Conservation (phyloP, 1,284 basidiomycete species). For the Trichosporon sp. region DNA sequence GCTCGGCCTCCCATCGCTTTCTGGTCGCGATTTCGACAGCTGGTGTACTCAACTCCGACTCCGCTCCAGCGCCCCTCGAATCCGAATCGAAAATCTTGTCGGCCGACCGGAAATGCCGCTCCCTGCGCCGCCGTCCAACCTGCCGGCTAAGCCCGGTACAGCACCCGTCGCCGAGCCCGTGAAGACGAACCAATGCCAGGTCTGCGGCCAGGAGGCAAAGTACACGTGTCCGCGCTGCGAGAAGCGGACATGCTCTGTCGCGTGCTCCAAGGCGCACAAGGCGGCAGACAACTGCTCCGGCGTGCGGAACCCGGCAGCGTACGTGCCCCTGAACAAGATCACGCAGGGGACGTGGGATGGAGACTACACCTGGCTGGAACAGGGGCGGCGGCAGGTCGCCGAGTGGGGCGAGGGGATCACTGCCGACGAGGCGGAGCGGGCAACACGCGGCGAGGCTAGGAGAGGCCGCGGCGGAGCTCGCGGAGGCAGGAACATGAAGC, state of each 20-base stretch:
- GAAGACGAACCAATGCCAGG: not conserved
- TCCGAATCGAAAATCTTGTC: not conserved
- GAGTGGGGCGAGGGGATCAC: not conserved
- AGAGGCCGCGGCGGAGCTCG: not conserved
- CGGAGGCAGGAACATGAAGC: not conserved
- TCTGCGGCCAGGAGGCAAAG: constrained; percentile 51
- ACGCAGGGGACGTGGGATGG: constrained; percentile 58
- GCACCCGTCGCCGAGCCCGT: not conserved
- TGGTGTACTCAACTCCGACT: not conserved
- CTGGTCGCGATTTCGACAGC: not conserved
- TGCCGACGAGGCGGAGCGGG: not conserved
- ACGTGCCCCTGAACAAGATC: constrained; percentile 73
- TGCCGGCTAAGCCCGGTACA: not conserved
- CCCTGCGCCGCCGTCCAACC: not conserved
- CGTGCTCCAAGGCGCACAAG: constrained; percentile 71
- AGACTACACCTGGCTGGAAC: constrained; percentile 1
- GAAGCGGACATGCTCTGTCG: constrained; percentile 64
- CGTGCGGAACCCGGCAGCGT: constrained; percentile 65
- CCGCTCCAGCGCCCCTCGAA: no score
- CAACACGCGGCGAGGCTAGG: not conserved
- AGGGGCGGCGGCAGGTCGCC: not conserved
- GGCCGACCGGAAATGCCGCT: not conserved
- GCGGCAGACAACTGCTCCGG: constrained; percentile 62
- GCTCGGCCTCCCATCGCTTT: not conserved
- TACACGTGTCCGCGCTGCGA: constrained; percentile 80